A percentile compares a stretch with the other conserved stretches of the same genome.
These are phyloP conservation scores for Aspergillus luchuensis DNA, from an alignment of 2,329 filamentous ascomycete species.

Conservation along the genomic window DNA sequence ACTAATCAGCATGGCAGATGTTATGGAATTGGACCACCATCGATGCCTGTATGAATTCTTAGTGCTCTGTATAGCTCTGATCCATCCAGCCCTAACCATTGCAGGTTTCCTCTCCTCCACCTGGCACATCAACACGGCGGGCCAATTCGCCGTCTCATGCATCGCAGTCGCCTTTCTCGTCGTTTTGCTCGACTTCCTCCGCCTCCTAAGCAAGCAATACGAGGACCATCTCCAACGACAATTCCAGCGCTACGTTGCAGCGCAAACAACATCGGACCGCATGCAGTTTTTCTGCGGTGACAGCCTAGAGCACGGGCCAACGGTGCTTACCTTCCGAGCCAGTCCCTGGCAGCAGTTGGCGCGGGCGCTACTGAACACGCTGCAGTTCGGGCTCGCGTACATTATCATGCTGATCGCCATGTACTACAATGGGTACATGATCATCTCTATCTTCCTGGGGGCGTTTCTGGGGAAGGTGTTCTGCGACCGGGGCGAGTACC, in stretches of 20 bases:
- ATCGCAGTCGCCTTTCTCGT: slow-evolving; percentile 18
- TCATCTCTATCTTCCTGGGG: slow-evolving; percentile 19
- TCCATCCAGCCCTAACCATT: background rate
- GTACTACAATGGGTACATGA: slow-evolving; percentile 20
- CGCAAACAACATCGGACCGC: slow-evolving; percentile 5
- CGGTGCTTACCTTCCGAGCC: slow-evolving; percentile 13
- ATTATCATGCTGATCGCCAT: slow-evolving; percentile 19
- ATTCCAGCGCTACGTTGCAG: slow-evolving; percentile 15
- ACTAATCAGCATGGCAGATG: slow-evolving; percentile 19
- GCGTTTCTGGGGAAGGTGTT: slow-evolving; percentile 18
- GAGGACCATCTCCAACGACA: slow-evolving; percentile 16
- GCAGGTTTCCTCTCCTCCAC: slow-evolving; percentile 14
- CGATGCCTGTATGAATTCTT: slow-evolving; percentile 21
- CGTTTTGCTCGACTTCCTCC: slow-evolving; percentile 16
- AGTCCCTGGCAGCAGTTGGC: slow-evolving; percentile 17
- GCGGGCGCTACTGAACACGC: slow-evolving; percentile 13
- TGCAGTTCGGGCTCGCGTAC: slow-evolving; percentile 17
- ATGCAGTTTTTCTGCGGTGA: slow-evolving; percentile 10
- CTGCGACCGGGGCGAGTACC: slow-evolving; percentile 18
- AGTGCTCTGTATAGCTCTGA: background rate
- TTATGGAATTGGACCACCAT: slow-evolving; percentile 30
- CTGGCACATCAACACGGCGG: slow-evolving; percentile 18
- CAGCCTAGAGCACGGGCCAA: background rate
- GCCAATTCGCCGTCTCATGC: slow-evolving; percentile 20
- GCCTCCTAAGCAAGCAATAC: slow-evolving; percentile 17